Conservation (phyloP, 1,284 basidiomycete species). For the Microbotryum lychnidis-dioicae region DNA sequence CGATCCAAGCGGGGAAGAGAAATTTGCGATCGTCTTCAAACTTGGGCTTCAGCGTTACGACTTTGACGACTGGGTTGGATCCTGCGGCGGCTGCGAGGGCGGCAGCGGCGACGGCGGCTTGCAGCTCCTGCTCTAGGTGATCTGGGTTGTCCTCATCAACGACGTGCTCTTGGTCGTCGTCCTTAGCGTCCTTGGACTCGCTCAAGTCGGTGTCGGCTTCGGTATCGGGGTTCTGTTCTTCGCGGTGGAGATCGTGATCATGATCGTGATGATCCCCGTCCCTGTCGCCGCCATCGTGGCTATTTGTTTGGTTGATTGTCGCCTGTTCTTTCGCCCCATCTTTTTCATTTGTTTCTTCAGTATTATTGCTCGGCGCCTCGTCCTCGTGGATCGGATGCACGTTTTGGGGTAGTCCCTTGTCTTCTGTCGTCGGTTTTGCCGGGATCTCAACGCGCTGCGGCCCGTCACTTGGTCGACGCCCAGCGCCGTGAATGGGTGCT, state of each 20-base stretch:
- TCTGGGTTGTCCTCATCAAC: background rate
- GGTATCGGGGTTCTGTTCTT: background rate
- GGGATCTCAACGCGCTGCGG: too few species aligned
- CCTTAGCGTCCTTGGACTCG: background rate
- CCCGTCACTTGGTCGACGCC: too few species aligned
- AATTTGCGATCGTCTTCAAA: conserved; percentile 7
- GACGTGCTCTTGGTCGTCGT: background rate
- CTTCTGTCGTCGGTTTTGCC: too few species aligned
- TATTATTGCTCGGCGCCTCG: background rate
- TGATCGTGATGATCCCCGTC: too few species aligned
- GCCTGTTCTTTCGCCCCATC: background rate
- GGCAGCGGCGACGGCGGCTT: background rate
- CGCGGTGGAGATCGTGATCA: background rate
- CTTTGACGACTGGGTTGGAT: background rate
- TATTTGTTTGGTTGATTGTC: background rate
- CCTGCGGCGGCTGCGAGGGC: background rate
- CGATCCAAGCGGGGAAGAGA: conserved; percentile 32
- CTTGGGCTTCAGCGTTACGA: too few species aligned
- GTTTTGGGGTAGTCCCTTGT: too few species aligned
- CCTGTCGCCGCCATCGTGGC: background rate
- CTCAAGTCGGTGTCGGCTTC: background rate
- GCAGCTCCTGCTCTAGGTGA: background rate
- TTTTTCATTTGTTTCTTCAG: background rate
- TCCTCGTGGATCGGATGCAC: too few species aligned
- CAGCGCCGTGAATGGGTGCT: too few species aligned